These are phyloP conservation scores for Caulochytrium protostelioides DNA, from an alignment of 371 early-diverging fungal genomes.

Conservation along the genomic window DNA sequence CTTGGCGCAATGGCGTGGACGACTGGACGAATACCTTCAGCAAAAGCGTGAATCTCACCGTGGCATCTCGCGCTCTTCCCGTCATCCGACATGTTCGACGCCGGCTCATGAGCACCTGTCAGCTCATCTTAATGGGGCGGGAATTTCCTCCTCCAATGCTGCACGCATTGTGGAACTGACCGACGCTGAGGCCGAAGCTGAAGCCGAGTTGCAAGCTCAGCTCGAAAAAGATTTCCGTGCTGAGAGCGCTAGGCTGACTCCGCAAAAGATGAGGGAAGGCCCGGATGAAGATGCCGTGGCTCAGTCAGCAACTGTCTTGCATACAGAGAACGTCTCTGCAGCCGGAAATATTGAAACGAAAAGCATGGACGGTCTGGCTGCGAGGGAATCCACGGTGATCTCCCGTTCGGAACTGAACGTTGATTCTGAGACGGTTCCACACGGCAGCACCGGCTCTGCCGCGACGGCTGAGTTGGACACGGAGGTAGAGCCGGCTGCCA, in stretches of 20 bases:
- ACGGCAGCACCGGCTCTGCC: too few relatives aligned
- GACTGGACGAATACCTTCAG: not conserved
- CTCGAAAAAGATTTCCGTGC: not conserved
- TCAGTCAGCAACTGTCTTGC: not conserved
- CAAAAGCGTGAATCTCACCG: not conserved
- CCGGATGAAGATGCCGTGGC: not conserved
- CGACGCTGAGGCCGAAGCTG: not conserved
- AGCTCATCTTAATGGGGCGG: not conserved
- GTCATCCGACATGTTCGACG: not conserved
- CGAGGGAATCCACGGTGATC: not conserved
- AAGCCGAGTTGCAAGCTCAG: not conserved
- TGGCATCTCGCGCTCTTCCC: not conserved
- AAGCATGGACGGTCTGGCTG: not conserved
- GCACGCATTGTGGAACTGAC: not conserved
- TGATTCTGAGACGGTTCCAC: constrained; percentile 23
- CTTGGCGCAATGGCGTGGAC: not conserved
- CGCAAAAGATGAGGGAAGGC: not conserved
- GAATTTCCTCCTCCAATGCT: not conserved
- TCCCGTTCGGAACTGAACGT: not conserved
- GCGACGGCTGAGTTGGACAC: too few relatives aligned
- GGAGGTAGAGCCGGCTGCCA: too few relatives aligned
- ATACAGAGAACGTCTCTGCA: not conserved
- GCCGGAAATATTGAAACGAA: not conserved
- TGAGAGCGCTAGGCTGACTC: not conserved
- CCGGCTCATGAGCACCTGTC: not conserved